Evolutionary conservation across 352 stramenopile genomes (phyloP).

Genomic region (Phytophthora macrochlamydospora): DNA sequence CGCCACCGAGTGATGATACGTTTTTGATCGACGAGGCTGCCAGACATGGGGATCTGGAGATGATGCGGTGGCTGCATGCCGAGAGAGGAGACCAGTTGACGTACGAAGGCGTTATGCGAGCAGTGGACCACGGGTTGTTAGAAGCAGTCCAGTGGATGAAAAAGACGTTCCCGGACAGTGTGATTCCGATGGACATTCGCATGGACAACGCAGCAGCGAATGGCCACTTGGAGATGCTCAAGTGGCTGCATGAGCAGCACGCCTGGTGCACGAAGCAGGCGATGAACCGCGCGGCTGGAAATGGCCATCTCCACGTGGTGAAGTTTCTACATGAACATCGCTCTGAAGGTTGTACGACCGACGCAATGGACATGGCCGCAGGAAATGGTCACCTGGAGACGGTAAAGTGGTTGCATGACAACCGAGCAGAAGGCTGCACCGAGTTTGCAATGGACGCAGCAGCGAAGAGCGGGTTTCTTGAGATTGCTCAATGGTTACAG

Average conservation of each 20-base stretch:
- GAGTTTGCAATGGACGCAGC: slow-evolving; percentile 18
- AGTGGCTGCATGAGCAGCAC: slow-evolving; percentile 26
- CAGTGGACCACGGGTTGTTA: slow-evolving; percentile 25
- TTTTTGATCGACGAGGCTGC: slow-evolving; percentile 38
- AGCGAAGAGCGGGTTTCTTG: slow-evolving; percentile 21
- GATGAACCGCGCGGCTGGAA: slow-evolving; percentile 15
- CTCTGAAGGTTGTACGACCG: slow-evolving; percentile 15
- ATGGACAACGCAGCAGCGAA: slow-evolving; percentile 32
- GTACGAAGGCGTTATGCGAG: slow-evolving; percentile 31
- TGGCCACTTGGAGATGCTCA: slow-evolving; percentile 32
- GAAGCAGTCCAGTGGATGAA: slow-evolving; percentile 30
- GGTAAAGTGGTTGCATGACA: slow-evolving; percentile 23
- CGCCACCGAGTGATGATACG: slow-evolving; percentile 21
- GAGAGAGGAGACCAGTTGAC: slow-evolving; percentile 24
- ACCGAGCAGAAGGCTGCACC: slow-evolving; percentile 24
- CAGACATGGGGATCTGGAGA: slow-evolving; percentile 29
- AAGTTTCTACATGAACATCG: slow-evolving; percentile 22
- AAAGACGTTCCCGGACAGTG: slow-evolving; percentile 16
- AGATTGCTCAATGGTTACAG: slow-evolving; percentile 33
- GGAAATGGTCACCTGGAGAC: slow-evolving; percentile 22
- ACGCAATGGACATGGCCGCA: slow-evolving; percentile 22
- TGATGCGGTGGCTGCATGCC: slow-evolving; percentile 33
- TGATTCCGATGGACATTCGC: slow-evolving; percentile 14
- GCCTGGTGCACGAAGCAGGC: slow-evolving; percentile 25
- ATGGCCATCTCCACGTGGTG: slow-evolving; percentile 27